Evolutionary conservation across 768 basidiomycete genomes (phyloP).

Genomic region (Agrocybe pediades): DNA sequence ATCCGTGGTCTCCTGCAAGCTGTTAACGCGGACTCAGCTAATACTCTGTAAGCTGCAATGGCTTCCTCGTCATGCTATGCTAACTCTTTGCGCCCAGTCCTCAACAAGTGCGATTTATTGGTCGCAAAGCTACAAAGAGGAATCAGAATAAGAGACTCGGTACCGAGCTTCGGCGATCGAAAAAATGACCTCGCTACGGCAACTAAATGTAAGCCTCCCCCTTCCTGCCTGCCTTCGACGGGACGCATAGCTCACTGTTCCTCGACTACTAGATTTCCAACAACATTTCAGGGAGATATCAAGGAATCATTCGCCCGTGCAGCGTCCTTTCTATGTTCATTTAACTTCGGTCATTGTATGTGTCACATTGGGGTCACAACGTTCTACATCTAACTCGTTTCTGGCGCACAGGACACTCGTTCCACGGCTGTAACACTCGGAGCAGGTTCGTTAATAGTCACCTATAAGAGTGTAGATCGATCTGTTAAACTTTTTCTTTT

Average conservation of each 20-base stretch:
- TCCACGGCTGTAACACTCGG: conserved; percentile 73
- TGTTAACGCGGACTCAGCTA: conserved; percentile 60
- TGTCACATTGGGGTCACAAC: conserved; percentile 11
- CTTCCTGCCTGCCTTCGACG: background rate
- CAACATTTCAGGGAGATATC: conserved; percentile 79
- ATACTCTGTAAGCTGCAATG: conserved; percentile 41
- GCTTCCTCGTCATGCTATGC: background rate
- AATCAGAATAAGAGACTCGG: conserved; percentile 62
- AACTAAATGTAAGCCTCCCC: conserved; percentile 58
- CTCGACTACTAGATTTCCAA: conserved; percentile 60
- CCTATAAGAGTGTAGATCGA: conserved; percentile 4
- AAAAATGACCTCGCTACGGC: conserved; percentile 71
- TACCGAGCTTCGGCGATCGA: conserved; percentile 74
- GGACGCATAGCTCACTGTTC: background rate
- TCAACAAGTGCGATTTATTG: conserved; percentile 75
- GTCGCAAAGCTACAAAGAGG: conserved; percentile 74
- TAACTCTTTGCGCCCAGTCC: conserved; percentile 34
- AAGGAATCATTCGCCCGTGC: conserved; percentile 59
- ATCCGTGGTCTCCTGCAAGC: conserved; percentile 67
- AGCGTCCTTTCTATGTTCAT: conserved; percentile 71
- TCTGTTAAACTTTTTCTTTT: conserved; percentile 3
- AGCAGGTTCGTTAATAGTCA: conserved; percentile 48
- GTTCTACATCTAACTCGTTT: conserved; percentile 1
- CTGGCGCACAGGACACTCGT: conserved; percentile 59
- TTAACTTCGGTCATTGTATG: conserved; percentile 78